These are phyloP conservation scores for Fusarium euwallaceae DNA, from an alignment of 2,329 filamentous ascomycete genomes.

Conservation along the genomic window DNA sequence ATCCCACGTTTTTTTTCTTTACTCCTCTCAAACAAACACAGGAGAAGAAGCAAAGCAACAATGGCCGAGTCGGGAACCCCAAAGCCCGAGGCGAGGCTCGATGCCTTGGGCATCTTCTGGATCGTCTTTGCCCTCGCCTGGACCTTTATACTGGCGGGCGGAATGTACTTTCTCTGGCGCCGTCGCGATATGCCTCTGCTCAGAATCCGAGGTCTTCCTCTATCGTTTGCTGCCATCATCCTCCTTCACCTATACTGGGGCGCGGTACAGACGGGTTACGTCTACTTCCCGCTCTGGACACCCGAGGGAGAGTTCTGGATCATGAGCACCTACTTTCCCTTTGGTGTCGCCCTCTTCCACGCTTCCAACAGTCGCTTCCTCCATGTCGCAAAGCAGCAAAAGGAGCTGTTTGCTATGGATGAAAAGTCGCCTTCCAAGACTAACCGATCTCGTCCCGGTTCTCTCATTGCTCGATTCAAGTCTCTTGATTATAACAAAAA, in stretches of 20 bases:
- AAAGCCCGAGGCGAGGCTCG: conserved; percentile 50
- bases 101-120: conserved; percentile 58
- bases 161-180: conserved; percentile 57
- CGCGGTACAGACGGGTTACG: conserved; percentile 55
- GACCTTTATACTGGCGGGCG: conserved; percentile 55
- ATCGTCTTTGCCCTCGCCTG: conserved; percentile 53
- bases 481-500: conserved; percentile 61
- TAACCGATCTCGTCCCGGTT: conserved; percentile 27
- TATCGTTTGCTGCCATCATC: conserved; percentile 57
- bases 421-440: conserved; percentile 20
- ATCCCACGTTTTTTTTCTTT: neutral
- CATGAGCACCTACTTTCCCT: conserved; percentile 75
- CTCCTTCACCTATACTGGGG: conserved; percentile 60
- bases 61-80: conserved; percentile 42
- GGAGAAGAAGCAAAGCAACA: neutral
- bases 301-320: conserved; percentile 73
- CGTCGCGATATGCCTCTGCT: conserved; percentile 58
- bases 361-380: conserved; percentile 73
- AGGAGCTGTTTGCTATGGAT: conserved; percentile 52
- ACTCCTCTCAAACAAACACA: neutral
- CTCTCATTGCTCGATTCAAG: conserved; percentile 54
- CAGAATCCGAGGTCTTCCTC: conserved; percentile 55
- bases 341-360: conserved; percentile 76
- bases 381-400: conserved; percentile 68
- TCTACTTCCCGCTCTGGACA: conserved; percentile 57